Evolutionary conservation across 495 filamentous ascomycete genomes (phyloP).

Genomic region (Thermochaetoides thermophila): DNA sequence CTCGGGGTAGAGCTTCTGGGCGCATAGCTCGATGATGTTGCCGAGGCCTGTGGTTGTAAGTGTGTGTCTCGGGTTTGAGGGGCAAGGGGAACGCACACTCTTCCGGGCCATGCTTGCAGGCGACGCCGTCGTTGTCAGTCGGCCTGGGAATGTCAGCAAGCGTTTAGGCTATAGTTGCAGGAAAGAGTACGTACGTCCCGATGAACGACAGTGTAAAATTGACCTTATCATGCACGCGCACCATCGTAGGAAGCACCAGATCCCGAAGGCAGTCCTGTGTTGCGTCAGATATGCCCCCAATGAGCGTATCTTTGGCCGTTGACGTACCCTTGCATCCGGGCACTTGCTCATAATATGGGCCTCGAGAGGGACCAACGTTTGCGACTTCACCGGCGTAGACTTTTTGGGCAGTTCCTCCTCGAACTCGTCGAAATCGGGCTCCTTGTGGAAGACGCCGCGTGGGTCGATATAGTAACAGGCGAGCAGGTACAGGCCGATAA

Average conservation of each 20-base stretch:
- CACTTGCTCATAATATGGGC: conserved; percentile 94
- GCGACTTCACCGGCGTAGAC: too few relatives aligned
- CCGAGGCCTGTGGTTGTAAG: conserved; percentile 43
- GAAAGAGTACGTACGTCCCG: conserved; percentile 43
- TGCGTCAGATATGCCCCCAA: not conserved
- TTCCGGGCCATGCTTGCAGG: conserved; percentile 73
- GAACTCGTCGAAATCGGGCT: too few relatives aligned
- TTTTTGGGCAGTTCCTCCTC: too few relatives aligned
- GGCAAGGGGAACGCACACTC: conserved; percentile 39
- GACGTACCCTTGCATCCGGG: conserved; percentile 51
- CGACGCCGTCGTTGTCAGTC: conserved; percentile 48
- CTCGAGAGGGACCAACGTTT: conserved; percentile 70
- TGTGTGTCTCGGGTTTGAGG: not conserved
- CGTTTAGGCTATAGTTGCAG: not conserved
- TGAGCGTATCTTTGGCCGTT: not conserved
- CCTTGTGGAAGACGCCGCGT: too few relatives aligned
- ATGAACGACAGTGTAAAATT: conserved; percentile 87
- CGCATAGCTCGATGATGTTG: conserved; percentile 88
- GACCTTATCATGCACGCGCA: conserved; percentile 63
- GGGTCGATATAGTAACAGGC: too few relatives aligned
- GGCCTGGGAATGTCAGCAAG: conserved; percentile 18
- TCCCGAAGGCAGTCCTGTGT: conserved; percentile 56
- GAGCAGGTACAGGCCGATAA: too few relatives aligned
- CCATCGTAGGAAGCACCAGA: conserved; percentile 76
- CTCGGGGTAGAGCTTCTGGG: conserved; percentile 60